phyloP scores from a whole-genome alignment of 2,329 filamentous ascomycete genomes.

The Claviceps spartinae region DNA sequence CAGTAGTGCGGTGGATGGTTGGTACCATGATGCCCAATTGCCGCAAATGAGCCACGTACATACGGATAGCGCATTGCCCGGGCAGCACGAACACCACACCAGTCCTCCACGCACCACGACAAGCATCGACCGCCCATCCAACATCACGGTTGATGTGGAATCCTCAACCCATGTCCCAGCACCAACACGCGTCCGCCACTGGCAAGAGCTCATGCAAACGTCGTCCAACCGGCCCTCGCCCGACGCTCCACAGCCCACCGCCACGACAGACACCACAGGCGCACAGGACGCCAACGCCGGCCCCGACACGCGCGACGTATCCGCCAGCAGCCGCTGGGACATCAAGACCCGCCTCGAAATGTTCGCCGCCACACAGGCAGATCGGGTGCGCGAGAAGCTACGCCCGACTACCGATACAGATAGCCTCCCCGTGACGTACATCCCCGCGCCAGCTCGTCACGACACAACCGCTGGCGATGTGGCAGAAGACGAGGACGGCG shows the following conservation, averaged over 20 bases:
- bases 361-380: conserved; percentile 47
- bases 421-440: conserved; percentile 43
- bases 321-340: conserved; percentile 34
- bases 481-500: conserved; percentile 45
- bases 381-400: conserved; percentile 43
- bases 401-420: conserved; percentile 40
- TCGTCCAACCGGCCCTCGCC: not conserved
- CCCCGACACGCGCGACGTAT: conserved; percentile 9
- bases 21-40: conserved; percentile 21
- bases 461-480: conserved; percentile 43
- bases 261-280: not conserved
- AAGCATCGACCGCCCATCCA: conserved; percentile 7
- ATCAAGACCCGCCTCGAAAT: conserved; percentile 43
- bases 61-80: conserved; percentile 15
- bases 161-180: conserved; percentile 15
- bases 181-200: conserved; percentile 14
- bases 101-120: conserved; percentile 8
- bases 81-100: conserved; percentile 7
- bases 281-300: not conserved
- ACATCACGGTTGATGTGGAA: conserved; percentile 14
- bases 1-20: conserved; percentile 13
- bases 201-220: conserved; percentile 9
- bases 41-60: conserved; percentile 12
- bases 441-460: conserved; percentile 46
- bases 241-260: not conserved